Conservation (phyloP, 176 grass and related monocot genomes). For the Pharus latifolius region DNA sequence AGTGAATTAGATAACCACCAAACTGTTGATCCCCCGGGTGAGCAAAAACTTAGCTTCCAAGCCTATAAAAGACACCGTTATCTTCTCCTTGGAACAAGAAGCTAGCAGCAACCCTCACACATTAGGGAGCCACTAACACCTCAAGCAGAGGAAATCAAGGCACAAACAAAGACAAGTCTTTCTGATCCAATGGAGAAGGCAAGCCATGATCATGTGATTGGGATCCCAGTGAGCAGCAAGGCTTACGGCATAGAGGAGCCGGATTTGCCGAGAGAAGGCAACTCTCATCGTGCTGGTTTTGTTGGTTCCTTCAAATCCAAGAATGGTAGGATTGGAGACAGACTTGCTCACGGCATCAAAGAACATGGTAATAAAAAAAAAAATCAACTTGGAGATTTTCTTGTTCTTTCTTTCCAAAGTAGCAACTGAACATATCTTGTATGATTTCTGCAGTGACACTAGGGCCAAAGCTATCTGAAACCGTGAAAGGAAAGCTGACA, state of each 20-base stretch:
- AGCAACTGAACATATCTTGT: neutral
- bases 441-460: conserved; percentile 35
- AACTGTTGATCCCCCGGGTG: neutral
- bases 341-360: conserved; percentile 46
- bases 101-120: conserved; percentile 15
- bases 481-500: conserved; percentile 69
- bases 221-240: conserved; percentile 57
- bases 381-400: neutral
- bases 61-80: conserved; percentile 52
- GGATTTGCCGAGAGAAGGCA: conserved; percentile 18
- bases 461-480: conserved; percentile 65
- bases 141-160: neutral
- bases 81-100: conserved; percentile 21
- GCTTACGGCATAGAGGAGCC: conserved; percentile 56
- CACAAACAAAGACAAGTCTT: neutral
- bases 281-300: neutral
- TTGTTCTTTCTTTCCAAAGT: neutral
- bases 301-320: neutral
- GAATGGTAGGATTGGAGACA: conserved; percentile 34
- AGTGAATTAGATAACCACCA: conserved; percentile 18
- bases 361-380: conserved; percentile 49
- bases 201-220: conserved; percentile 51
- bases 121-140: neutral
- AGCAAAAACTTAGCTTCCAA: neutral
- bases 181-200: conserved; percentile 23